Evolutionary conservation across 495 filamentous ascomycete species (phyloP).

Genomic region (Rhizodiscina lignyota): DNA sequence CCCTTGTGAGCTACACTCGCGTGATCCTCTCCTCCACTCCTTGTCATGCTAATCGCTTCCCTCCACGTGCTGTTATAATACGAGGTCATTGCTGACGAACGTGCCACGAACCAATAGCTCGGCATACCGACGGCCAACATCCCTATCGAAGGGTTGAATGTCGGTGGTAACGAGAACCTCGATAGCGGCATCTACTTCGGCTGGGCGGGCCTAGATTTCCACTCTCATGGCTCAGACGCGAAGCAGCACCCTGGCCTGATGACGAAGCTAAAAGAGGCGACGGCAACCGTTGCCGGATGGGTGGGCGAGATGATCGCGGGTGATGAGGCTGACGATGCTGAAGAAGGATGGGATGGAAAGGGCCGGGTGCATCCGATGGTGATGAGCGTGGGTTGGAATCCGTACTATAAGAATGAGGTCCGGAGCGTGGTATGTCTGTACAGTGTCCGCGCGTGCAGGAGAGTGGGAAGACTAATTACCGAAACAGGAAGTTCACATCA

Average conservation of each 20-base stretch:
- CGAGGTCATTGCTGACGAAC: too few species aligned
- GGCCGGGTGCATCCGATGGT: conserved; percentile 62
- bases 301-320: too few species aligned
- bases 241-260: conserved; percentile 2
- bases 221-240: conserved; percentile 1
- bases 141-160: conserved; percentile 50
- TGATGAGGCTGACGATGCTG: too few species aligned
- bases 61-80: too few species aligned
- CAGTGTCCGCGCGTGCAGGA: conserved; percentile 7
- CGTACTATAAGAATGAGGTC: conserved; percentile 77
- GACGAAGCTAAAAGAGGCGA: conserved; percentile 1
- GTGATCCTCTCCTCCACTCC: too few species aligned
- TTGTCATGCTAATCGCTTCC: too few species aligned
- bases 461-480: conserved; percentile 3
- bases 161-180: conserved; percentile 53
- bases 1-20: too few species aligned
- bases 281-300: conserved; percentile 1
- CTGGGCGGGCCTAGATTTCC: conserved; percentile 47
- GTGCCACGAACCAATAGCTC: too few species aligned
- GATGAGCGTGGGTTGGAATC: conserved; percentile 91
- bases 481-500: conserved; percentile 66
- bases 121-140: conserved; percentile 97
- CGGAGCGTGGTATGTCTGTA: conserved; percentile 35
- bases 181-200: conserved; percentile 83
- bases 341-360: too few species aligned